phyloP scores from a whole-genome alignment of 208 protist species.

The Paratrypanosoma confusum region DNA sequence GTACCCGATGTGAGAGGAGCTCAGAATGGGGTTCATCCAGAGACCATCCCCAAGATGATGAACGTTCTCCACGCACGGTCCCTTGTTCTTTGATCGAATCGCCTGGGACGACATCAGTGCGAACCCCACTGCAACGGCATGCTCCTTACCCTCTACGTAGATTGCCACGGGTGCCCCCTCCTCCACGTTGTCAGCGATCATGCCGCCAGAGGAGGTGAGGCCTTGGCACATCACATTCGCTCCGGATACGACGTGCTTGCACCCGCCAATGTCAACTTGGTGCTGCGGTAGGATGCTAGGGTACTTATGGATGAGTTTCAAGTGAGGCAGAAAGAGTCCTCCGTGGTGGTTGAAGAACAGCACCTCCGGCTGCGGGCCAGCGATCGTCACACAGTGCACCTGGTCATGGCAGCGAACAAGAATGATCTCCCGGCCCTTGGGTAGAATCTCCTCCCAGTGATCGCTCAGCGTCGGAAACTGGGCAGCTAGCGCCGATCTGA shows the following conservation, averaged over 20 bases:
- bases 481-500: slow-evolving; percentile 72
- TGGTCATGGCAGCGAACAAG: slow-evolving; percentile 90
- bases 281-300: slow-evolving; percentile 92
- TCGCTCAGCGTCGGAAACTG: slow-evolving; percentile 79
- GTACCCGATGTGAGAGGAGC: slow-evolving; percentile 72
- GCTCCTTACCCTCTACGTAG: slow-evolving; percentile 94
- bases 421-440: slow-evolving; percentile 87
- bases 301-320: slow-evolving; percentile 95
- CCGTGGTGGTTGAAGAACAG: slow-evolving; percentile 95
- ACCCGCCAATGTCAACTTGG: slow-evolving; percentile 96
- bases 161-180: slow-evolving; percentile 69
- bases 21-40: slow-evolving; percentile 90
- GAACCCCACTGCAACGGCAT: slow-evolving; percentile 89
- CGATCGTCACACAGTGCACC: slow-evolving; percentile 86
- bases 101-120: slow-evolving; percentile 90
- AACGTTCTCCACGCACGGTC: slow-evolving; percentile 94
- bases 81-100: slow-evolving; percentile 85
- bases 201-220: slow-evolving; percentile 91
- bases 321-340: slow-evolving; percentile 90
- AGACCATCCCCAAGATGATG: slow-evolving; percentile 95
- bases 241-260: slow-evolving; percentile 94
- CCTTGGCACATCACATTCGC: slow-evolving; percentile 97
- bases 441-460: slow-evolving; percentile 90
- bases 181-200: slow-evolving; percentile 39
- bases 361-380: slow-evolving; percentile 87